Evolutionary conservation across 2,329 filamentous ascomycete species (phyloP), one percentile per base, ranked within the genome.

Genomic region (Pseudogymnoascus verrucosus): DNA sequence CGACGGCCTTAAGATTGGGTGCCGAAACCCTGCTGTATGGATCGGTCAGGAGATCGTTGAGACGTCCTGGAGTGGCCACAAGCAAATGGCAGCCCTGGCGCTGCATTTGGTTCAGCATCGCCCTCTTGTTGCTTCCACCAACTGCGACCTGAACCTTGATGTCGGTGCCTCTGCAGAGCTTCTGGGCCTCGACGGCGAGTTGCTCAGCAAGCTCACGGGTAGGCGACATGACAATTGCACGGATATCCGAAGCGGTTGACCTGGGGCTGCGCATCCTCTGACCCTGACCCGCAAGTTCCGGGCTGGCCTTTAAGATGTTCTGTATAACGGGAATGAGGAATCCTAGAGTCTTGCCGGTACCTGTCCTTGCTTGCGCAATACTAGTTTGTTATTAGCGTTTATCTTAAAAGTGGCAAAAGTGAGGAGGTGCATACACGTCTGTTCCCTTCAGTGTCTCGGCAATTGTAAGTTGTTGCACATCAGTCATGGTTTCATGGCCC

Each of bases 341-440:
- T 60, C 91, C 95, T 64, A 98, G 78, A 0, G 95, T 99, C 79
- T 99, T 99, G 73, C 95, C 95, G 2, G 95, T 98, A 75, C 95
- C 95, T 6, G 95, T 99, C 78, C 90, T 96, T 66, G 95, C 95
- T 79, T 98, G 95, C 37, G 93, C 95, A 70, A 98, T 84, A 69
- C 90, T 92, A 69, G 16, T 16, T n/a, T 36, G n/a, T 42, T 11
- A 5, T 61, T 61, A 61, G 59, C 59, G 8, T 39, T 42, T 26
- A 21, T 62, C 28, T 14, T 57, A 57, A 57, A 57, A 62, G 61
- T 54, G 28, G 61, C 28, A 34, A 51, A 61, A 16, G 21, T n/a
- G 11, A 61, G 8, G 31, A 16, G 26, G 34, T 23, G 70, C 72
- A 66, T 71, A 74, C 73, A 74, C 71, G 67, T 74, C 73, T 7